Base-by-base conservation (phyloP, 2,329 filamentous ascomycete species). In the Ophiocordyceps camponoti-leonardi region DNA sequence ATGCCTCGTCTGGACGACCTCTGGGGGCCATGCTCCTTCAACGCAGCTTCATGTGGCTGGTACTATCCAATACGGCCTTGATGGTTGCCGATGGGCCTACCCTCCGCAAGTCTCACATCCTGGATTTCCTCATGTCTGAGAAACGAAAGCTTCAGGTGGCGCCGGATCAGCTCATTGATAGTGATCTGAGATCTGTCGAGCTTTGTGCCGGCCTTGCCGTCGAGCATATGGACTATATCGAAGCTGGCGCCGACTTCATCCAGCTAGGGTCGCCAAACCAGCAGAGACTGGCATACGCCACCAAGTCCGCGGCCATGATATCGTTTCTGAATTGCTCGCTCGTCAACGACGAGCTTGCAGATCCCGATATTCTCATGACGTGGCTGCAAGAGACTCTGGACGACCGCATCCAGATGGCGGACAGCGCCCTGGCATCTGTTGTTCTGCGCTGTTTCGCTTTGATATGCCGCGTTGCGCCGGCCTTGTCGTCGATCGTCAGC, bases 1-100 rank as follows among this genome's bases (percentile, higher is more conserved):
- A 96, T 64, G 79, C 85, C 26, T 75, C 79, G 16, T 73, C 77
- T 48, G 84, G 84, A 11, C 77, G 86, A 19, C 90, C 93, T 0
- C 66, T 98, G 41, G 87, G 92, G 11, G 86, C 88, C 13, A 92
- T 95, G 81, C 72, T 96, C 6, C 65, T 98, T 20, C 87, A 94
- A 59, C 79, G 86, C 56, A 87, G 82, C 50, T 93, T 94, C 58
- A 86, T 93, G 72, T 81, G 79, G 61, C 75, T 96, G 30, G 71
- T 95, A 13, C 81, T 87, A 31, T 78, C 86, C 2, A 81, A 77
- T 45, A 86, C 85, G 2, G 84, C 85, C 14, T 71, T 90, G 26
- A 67, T 90, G 49, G 71, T 86, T 18, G 72, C 76, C 30, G 77
- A 81, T 39, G 71, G 73, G 6, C 66, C 73, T n/a, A 63, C 68